Evolutionary conservation across 1,284 basidiomycete species (phyloP).

Genomic region (Vanrija pseudolonga): DNA sequence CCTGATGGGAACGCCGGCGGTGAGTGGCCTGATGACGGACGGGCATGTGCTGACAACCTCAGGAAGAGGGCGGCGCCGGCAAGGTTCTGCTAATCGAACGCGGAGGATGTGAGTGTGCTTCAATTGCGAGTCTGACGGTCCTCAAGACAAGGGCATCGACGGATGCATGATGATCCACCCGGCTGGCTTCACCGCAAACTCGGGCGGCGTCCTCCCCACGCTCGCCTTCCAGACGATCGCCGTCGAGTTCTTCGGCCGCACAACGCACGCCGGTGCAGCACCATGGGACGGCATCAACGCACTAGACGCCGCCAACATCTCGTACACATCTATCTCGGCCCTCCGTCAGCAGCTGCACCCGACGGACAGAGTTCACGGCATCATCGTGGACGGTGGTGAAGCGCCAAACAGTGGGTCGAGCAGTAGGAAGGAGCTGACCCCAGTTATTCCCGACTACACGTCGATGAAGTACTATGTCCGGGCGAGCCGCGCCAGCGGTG

Average conservation of each 20-base stretch:
- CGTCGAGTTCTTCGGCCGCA: constrained; percentile 45
- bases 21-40: neutral
- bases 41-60: neutral
- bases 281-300: constrained; percentile 72
- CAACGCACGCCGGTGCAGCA: constrained; percentile 63
- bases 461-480: constrained; percentile 66
- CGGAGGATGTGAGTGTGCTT: too few relatives aligned
- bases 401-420: constrained; percentile 42
- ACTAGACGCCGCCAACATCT: constrained; percentile 74
- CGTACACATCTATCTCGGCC: constrained; percentile 69
- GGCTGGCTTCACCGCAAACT: neutral
- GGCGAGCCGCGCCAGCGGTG: constrained; percentile 59
- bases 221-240: constrained; percentile 27
- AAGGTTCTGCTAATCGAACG: constrained; percentile 66
- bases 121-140: neutral
- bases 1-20: constrained; percentile 76
- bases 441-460: constrained; percentile 70
- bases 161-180: constrained; percentile 33
- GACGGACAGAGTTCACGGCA: constrained; percentile 15
- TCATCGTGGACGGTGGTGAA: constrained; percentile 57
- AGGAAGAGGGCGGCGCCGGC: constrained; percentile 74
- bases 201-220: constrained; percentile 22
- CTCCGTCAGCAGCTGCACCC: constrained; percentile 63
- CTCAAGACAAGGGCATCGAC: constrained; percentile 19
- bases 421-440: neutral